Percentiles rank a stretch among this genome's conserved stretches.
These are phyloP conservation scores for Taiwanofungus camphoratus DNA, from an alignment of 1,284 basidiomycete genomes.

Conservation along the genomic window DNA sequence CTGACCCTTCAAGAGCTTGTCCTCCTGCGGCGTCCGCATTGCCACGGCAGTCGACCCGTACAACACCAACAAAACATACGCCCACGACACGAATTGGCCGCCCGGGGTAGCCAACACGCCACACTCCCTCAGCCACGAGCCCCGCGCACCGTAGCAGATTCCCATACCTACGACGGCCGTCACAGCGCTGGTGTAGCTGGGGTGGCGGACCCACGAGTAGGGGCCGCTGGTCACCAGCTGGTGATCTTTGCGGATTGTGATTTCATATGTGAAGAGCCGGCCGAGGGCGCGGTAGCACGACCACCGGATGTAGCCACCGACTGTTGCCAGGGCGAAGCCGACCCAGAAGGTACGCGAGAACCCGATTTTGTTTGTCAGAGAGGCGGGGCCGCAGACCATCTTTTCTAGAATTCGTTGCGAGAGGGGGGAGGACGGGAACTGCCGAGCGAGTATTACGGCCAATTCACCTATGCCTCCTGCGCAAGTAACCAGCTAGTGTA, in stretches of 20 bases:
- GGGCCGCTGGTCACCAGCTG: slow-evolving; percentile 9
- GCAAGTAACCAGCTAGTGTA: slow-evolving; percentile 2
- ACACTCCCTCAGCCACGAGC: slow-evolving; percentile 11
- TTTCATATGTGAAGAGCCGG: slow-evolving; percentile 14
- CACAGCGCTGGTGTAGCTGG: slow-evolving; percentile 6
- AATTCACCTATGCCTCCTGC: slow-evolving; percentile 3
- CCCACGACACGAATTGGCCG: neutral
- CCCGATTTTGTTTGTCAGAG: neutral
- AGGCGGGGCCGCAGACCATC: neutral
- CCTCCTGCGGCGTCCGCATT: slow-evolving; percentile 15
- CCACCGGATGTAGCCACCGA: slow-evolving; percentile 6
- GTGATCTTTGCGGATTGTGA: slow-evolving; percentile 10
- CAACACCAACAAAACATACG: neutral
- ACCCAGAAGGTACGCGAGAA: slow-evolving; percentile 4
- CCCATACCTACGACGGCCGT: slow-evolving; percentile 3
- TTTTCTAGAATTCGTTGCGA: neutral
- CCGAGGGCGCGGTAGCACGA: slow-evolving; percentile 11
- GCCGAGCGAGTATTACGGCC: slow-evolving; percentile 7
- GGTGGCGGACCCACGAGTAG: slow-evolving; percentile 14
- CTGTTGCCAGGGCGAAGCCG: slow-evolving; percentile 4
- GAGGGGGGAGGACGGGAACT: slow-evolving; percentile 1
- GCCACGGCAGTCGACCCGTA: slow-evolving; percentile 7
- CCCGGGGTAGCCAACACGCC: slow-evolving; percentile 1
- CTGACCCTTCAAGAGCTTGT: slow-evolving; percentile 18
- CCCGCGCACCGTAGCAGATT: neutral